Percentiles rank a stretch among this genome's conserved stretches.
Evolutionary conservation across 768 basidiomycete genomes (phyloP).

Genomic region (Psilocybe azurescens): DNA sequence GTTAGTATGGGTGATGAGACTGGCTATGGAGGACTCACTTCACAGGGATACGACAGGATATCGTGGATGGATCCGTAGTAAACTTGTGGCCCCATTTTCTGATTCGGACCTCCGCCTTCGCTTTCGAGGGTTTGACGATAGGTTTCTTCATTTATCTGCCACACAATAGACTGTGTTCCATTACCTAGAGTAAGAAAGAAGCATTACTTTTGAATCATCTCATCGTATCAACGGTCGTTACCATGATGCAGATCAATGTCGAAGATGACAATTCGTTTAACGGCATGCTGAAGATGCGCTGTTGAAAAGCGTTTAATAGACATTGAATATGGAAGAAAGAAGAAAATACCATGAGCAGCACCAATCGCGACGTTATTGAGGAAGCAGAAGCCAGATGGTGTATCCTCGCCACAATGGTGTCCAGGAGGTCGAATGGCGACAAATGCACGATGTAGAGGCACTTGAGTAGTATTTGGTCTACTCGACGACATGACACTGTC

Average conservation of each 20-base stretch:
- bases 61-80: slow-evolving; percentile 97
- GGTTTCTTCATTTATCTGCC: slow-evolving; percentile 91
- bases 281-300: slow-evolving; percentile 84
- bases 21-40: slow-evolving; percentile 50
- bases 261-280: slow-evolving; percentile 82
- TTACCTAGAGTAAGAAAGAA: slow-evolving; percentile 60
- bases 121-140: slow-evolving; percentile 70
- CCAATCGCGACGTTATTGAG: slow-evolving; percentile 92
- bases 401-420: slow-evolving; percentile 92
- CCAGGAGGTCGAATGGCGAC: slow-evolving; percentile 90
- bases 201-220: neutral
- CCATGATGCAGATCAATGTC: slow-evolving; percentile 96
- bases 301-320: neutral
- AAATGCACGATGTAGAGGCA: slow-evolving; percentile 58
- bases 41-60: slow-evolving; percentile 90
- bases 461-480: neutral
- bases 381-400: slow-evolving; percentile 93
- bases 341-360: slow-evolving; percentile 79
- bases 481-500: slow-evolving; percentile 58
- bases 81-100: slow-evolving; percentile 58
- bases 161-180: slow-evolving; percentile 90
- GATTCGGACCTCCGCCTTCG: slow-evolving; percentile 41
- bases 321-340: neutral
- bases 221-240: slow-evolving; percentile 27
- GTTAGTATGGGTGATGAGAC: neutral